Base-by-base conservation (phyloP, 306 rosid genomes). In the Erythrophleum fordii region DNA sequence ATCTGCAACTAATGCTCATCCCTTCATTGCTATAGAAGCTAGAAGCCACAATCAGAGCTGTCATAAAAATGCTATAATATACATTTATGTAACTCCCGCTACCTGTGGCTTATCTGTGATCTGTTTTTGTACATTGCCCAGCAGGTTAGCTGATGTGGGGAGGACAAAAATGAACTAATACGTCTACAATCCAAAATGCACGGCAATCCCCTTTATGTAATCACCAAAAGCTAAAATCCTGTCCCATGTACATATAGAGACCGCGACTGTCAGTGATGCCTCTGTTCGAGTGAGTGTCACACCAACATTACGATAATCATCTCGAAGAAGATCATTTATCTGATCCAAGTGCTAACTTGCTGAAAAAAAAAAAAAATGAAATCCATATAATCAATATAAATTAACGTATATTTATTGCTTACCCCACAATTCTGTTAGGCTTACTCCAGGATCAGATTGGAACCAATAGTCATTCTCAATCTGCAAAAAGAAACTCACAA, bases 331-430 rank as follows among this genome's bases (percentile, higher is more conserved):
- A 18, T 73, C 64, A 23, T 73, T 77, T 42, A 60, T 73, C 37
- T 62, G 80, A 18, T 45, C 69, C 70, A 69, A 75, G 78, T 46
- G 73, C 78, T 76, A 39, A 80, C 78, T 82, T 77, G 83, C 89
- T 82, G 81, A 26, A 80, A 56, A 75, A 58, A 65, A 46, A 12
- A 4, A 14, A 66, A 64, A 41, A 48, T 72, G 6, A 37, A 37
- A 37, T 37, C 8, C 42, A 37, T 37, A 5, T 5, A 7, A 37
- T 37, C 42, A 37, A 37, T 5, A 37, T 37, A 7, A 37, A 37
- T 37, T 34, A 6, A 37, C 4, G 41, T 37, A 37, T 37, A 37
- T 0, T 37, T 5, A 5, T 37, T 37, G 6, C 42, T 7, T 37
- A 37, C 42, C 42, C 42, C 42, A 37, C 42, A 37, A 37, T 37